These are phyloP conservation scores for Besnoitia besnoiti DNA, from an alignment of 169 alveolate species.

Conservation along the genomic window DNA sequence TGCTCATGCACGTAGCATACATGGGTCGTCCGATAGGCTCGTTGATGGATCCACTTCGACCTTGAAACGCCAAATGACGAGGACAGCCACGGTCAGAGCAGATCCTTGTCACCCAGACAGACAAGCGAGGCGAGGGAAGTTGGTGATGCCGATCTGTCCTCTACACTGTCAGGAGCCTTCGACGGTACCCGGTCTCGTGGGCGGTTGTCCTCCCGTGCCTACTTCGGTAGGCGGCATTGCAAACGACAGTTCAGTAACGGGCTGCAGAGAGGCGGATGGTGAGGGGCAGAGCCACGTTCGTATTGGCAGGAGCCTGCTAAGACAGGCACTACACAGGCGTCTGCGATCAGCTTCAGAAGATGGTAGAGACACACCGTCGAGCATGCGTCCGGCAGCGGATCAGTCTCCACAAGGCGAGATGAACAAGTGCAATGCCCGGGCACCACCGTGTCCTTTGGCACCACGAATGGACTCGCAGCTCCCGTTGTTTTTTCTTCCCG, in stretches of 20 bases:
- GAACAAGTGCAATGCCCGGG: not conserved
- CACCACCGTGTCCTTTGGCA: not conserved
- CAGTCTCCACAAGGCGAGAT: not conserved
- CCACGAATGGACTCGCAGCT: not conserved
- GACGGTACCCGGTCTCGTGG: too few species aligned
- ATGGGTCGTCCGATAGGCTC: not conserved
- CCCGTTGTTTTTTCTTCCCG: not conserved
- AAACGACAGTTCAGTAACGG: not conserved
- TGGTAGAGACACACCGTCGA: not conserved
- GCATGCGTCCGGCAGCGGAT: not conserved
- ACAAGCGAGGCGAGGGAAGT: not conserved
- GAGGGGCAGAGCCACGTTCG: not conserved
- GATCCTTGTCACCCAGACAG: not conserved
- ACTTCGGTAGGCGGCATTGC: not conserved
- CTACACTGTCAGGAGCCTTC: not conserved
- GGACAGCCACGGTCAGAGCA: not conserved
- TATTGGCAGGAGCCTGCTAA: not conserved
- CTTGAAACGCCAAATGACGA: not conserved
- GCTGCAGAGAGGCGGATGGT: not conserved
- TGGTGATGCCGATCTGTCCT: not conserved
- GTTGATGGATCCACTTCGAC: not conserved
- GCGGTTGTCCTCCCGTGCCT: not conserved
- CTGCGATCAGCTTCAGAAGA: not conserved
- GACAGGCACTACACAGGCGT: not conserved
- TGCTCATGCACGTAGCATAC: not conserved